A percentile compares a stretch with the other conserved stretches of the same genome.
Evolutionary conservation across 78 protist genomes (phyloP).

Genomic region (Dictyostelium citrinum): DNA sequence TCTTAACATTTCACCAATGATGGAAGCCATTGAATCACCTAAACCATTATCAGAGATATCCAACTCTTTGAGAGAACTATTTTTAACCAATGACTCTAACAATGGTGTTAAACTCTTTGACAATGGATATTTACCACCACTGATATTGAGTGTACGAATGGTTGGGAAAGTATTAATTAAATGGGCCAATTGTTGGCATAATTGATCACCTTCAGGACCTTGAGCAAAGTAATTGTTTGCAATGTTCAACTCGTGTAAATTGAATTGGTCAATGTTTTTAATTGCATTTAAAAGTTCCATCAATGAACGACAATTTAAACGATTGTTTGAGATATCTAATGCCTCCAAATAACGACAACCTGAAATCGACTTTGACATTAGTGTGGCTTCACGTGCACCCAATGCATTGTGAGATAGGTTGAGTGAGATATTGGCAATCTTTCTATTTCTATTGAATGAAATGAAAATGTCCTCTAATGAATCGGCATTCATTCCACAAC

Average conservation of each 20-base stretch:
- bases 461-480: conserved; percentile 60
- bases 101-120: conserved; percentile 39
- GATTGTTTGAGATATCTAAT: conserved; percentile 40
- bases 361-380: conserved; percentile 43
- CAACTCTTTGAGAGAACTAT: conserved; percentile 31
- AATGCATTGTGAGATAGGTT: conserved; percentile 34
- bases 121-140: conserved; percentile 64
- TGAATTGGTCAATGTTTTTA: conserved; percentile 63
- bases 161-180: conserved; percentile 44
- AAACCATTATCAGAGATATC: conserved; percentile 66
- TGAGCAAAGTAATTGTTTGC: conserved; percentile 46
- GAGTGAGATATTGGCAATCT: conserved; percentile 27
- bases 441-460: conserved; percentile 55
- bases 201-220: conserved; percentile 73
- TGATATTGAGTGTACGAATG: conserved; percentile 41
- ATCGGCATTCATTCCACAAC: conserved; percentile 31
- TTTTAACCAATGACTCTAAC: conserved; percentile 28
- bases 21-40: conserved; percentile 28
- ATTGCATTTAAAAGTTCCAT: conserved; percentile 53
- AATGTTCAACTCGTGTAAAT: conserved; percentile 56
- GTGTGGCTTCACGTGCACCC: conserved; percentile 46
- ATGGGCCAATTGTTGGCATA: conserved; percentile 17
- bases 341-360: conserved; percentile 72
- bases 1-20: conserved; percentile 68
- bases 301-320: conserved; percentile 40